phyloP scores from a whole-genome alignment of 306 rosid genomes.

The Rubus idaeus region DNA sequence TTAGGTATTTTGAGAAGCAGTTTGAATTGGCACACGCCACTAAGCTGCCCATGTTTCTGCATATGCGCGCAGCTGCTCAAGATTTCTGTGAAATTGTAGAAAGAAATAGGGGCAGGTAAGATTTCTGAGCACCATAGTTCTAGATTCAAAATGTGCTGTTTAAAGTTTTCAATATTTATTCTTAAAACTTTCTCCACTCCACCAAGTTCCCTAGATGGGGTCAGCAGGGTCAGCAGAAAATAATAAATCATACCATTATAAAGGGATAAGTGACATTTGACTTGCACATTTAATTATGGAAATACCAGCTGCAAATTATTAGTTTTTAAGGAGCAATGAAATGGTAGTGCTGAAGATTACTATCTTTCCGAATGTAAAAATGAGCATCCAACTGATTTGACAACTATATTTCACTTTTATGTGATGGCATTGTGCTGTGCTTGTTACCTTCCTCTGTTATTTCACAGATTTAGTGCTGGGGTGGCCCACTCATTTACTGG shows the following conservation, averaged over 20 bases:
- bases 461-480: conserved; percentile 69
- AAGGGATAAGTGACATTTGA: background rate
- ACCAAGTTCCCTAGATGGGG: no score
- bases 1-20: conserved; percentile 92
- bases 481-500: conserved; percentile 94
- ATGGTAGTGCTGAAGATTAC: no score
- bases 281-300: background rate
- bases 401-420: background rate
- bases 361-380: no score
- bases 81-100: conserved; percentile 89
- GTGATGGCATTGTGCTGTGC: conserved; percentile 16
- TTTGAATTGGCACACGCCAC: conserved; percentile 75
- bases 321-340: background rate
- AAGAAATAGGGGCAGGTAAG: conserved; percentile 68
- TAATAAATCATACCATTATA: background rate
- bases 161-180: no score
- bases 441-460: conserved; percentile 21
- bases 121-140: conserved; percentile 18
- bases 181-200: no score
- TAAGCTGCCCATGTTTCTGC: conserved; percentile 91
- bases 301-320: background rate
- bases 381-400: background rate
- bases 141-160: conserved; percentile 13
- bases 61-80: conserved; percentile 92
- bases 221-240: no score